These are phyloP conservation scores for Hamigera avellanea DNA, from an alignment of 495 filamentous ascomycete species.

Conservation along the genomic window DNA sequence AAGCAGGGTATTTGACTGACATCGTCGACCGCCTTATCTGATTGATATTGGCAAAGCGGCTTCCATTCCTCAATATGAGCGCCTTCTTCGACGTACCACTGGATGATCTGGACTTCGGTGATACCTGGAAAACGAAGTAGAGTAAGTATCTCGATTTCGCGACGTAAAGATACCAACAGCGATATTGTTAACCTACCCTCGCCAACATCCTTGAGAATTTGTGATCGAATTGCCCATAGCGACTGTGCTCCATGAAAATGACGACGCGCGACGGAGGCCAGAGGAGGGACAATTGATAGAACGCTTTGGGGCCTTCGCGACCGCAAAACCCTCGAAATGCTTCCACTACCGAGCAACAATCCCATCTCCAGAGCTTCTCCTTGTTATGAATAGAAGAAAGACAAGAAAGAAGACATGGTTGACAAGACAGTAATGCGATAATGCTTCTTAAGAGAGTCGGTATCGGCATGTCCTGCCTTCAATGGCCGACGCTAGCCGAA, in stretches of 20 bases:
- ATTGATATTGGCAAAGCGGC: slow-evolving; percentile 93
- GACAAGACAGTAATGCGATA: too few species aligned
- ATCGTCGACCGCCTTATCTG: slow-evolving; percentile 97
- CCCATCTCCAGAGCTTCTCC: slow-evolving; percentile 18
- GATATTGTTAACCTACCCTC: slow-evolving; percentile 53
- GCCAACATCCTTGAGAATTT: slow-evolving; percentile 89
- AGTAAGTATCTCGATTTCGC: slow-evolving; percentile 6
- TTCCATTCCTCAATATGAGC: slow-evolving; percentile 97
- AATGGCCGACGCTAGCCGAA: slow-evolving; percentile 33
- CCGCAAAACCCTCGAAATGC: slow-evolving; percentile 15
- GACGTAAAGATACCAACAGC: background rate
- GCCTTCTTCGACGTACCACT: slow-evolving; percentile 97
- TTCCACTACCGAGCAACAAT: slow-evolving; percentile 18
- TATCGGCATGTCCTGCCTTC: background rate
- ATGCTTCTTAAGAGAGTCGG: too few species aligned
- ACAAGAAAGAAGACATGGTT: too few species aligned
- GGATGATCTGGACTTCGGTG: slow-evolving; percentile 95
- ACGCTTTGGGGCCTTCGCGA: slow-evolving; percentile 16
- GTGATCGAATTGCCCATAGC: slow-evolving; percentile 63
- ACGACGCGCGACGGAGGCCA: slow-evolving; percentile 17
- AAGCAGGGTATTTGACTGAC: slow-evolving; percentile 21
- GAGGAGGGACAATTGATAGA: slow-evolving; percentile 17
- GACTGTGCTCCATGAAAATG: slow-evolving; percentile 50
- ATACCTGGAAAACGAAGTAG: slow-evolving; percentile 49
- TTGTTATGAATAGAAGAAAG: too few species aligned